These are phyloP conservation scores for Eimeria sp. DNA, from an alignment of 169 alveolate species.

Conservation along the genomic window DNA sequence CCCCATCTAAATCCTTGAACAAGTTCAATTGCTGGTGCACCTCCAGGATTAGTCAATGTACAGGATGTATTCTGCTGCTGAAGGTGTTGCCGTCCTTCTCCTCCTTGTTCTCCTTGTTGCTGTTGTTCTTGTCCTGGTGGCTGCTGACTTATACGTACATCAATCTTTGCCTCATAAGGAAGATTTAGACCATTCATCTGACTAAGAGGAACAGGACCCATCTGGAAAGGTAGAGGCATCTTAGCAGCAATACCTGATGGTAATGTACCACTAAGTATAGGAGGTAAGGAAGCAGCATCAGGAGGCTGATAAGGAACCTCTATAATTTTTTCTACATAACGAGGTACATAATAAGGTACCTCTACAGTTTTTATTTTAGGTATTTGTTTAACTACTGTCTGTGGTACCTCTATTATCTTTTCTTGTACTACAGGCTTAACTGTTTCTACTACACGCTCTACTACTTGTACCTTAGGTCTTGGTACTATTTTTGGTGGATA, in stretches of 20 bases:
- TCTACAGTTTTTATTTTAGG: constrained; percentile 92
- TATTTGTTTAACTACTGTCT: constrained; percentile 90
- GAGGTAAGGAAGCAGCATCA: constrained; percentile 84
- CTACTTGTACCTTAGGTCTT: constrained; percentile 89
- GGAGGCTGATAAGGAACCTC: constrained; percentile 92
- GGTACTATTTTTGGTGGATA: constrained; percentile 94
- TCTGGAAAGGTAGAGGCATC: constrained; percentile 69
- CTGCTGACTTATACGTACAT: constrained; percentile 68
- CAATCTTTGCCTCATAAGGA: constrained; percentile 82
- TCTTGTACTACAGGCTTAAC: constrained; percentile 91
- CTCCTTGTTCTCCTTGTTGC: constrained; percentile 1
- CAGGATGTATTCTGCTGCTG: constrained; percentile 22
- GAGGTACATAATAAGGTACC: constrained; percentile 92
- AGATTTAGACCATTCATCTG: constrained; percentile 49
- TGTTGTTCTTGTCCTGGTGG: constrained; percentile 69
- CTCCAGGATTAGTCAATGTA: neutral
- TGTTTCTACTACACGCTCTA: constrained; percentile 91
- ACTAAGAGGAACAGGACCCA: constrained; percentile 71
- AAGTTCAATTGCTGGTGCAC: constrained; percentile 82
- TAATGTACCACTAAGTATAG: constrained; percentile 82
- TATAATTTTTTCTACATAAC: constrained; percentile 92
- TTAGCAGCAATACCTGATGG: constrained; percentile 85
- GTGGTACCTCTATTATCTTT: constrained; percentile 91
- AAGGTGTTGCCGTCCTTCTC: neutral
- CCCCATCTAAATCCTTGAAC: constrained; percentile 89